These are phyloP conservation scores for Diaporthe sp. DNA, from an alignment of 2,329 filamentous ascomycete genomes.

Conservation along the genomic window DNA sequence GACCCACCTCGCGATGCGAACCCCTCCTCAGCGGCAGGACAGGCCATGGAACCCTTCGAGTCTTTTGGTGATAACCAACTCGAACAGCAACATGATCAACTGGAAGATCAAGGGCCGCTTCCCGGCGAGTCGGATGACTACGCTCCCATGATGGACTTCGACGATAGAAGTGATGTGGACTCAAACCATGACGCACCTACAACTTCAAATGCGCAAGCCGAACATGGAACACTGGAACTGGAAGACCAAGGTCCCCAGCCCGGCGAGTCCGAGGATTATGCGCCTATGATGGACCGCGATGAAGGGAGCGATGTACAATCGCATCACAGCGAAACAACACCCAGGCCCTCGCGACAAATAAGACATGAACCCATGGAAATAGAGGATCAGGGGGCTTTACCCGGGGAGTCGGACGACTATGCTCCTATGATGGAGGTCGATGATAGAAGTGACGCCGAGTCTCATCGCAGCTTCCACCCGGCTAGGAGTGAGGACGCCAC, in stretches of 20 bases:
- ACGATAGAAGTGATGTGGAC: slow-evolving; percentile 38
- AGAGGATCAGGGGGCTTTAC: slow-evolving; percentile 33
- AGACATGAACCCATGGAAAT: slow-evolving; percentile 16
- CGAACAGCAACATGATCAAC: slow-evolving; percentile 1
- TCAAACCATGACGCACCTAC: slow-evolving; percentile 23
- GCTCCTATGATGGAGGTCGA: slow-evolving; percentile 37
- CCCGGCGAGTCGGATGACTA: slow-evolving; percentile 36
- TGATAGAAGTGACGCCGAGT: slow-evolving; percentile 48
- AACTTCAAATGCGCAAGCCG: not conserved
- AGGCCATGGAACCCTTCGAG: slow-evolving; percentile 2
- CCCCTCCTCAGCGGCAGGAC: not conserved
- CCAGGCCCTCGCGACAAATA: not conserved
- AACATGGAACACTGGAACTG: slow-evolving; percentile 13
- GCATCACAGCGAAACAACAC: slow-evolving; percentile 33
- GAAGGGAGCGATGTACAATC: slow-evolving; percentile 48
- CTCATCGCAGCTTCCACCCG: slow-evolving; percentile 38
- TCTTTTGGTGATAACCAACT: not conserved
- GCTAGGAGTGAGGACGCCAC: slow-evolving; percentile 45
- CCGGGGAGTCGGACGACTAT: slow-evolving; percentile 31
- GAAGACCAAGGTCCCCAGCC: slow-evolving; percentile 35
- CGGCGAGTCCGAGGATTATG: slow-evolving; percentile 38
- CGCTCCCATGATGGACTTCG: slow-evolving; percentile 33
- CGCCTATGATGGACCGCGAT: slow-evolving; percentile 35
- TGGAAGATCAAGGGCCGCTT: slow-evolving; percentile 32
- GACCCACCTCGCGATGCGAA: slow-evolving; percentile 24